Evolutionary conservation across 257 asterid genomes (phyloP), one percentile per base, ranked within the genome.

Genomic region (Ocimum tenuiflorum): DNA sequence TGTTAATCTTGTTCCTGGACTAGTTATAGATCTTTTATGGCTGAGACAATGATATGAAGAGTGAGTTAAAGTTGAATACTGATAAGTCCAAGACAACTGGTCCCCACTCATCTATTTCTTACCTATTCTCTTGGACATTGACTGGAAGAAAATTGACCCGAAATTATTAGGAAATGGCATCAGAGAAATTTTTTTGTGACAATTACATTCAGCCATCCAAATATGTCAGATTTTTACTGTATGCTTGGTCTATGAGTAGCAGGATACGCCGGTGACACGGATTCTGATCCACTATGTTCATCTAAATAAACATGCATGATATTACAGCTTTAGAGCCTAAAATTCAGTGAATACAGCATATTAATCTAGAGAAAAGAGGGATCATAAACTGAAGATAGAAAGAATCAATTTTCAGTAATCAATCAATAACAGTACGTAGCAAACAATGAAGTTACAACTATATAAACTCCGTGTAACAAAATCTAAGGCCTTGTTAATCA

Each of bases 401-500:
- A 36, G 61, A 12, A 62, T 54, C 8, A n/a, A 46, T 59, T 27
- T 27, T 60, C 52, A 60, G 60, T 60, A 52, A 62, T 42, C 65
- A 66, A 42, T 35, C 48, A 61, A 60, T 29, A 47, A 10, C 13
- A 47, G 27, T n/a, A n/a, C n/a, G n/a, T 38, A 45, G 23, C 66
- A 54, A 63, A 33, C 58, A 58, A 72, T 49, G 20, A 58, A 39
- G 69, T 52, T 60, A 19, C 65, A 66, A 24, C 66, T 52, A 42
- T 23, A 64, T 52, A 46, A 43, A 61, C 35, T 23, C 14, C 65
- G 58, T 59, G n/a, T 59, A 42, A 29, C 69, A 65, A 52, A 22
- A 53, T 41, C 63, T 36, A 60, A 50, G 36, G 12, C 64, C 56
- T 7, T 55, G 48, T 15, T 29, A 3, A 67, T 60, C 53, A 33